Percentiles rank a stretch among this genome's conserved stretches.
Evolutionary conservation across 305 asterid genomes (phyloP).

Genomic region (Rubia occidens): DNA sequence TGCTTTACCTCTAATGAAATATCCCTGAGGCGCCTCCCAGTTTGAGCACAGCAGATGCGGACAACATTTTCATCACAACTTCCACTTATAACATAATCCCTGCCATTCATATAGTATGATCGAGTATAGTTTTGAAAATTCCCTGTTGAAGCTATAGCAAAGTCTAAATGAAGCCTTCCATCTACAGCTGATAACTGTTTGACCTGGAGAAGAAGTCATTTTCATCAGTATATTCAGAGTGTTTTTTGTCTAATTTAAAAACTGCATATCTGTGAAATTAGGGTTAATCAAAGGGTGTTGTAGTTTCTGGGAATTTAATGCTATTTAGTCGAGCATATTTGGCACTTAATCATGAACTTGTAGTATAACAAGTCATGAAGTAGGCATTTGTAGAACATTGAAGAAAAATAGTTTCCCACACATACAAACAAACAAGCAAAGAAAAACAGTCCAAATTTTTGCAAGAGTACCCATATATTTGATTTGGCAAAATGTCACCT

Average conservation of each 20-base stretch:
- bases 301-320: background rate
- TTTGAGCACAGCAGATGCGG: slow-evolving; percentile 82
- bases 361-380: background rate
- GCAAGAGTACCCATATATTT: slow-evolving; percentile 6
- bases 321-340: background rate
- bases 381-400: background rate
- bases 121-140: slow-evolving; percentile 82
- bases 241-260: slow-evolving; percentile 15
- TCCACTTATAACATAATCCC: slow-evolving; percentile 92
- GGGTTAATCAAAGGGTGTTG: background rate
- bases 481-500: slow-evolving; percentile 39
- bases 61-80: slow-evolving; percentile 94
- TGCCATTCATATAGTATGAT: slow-evolving; percentile 82
- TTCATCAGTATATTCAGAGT: background rate
- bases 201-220: slow-evolving; percentile 40
- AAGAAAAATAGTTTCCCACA: background rate
- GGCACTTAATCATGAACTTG: background rate
- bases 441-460: background rate
- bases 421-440: background rate
- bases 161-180: slow-evolving; percentile 77
- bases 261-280: background rate
- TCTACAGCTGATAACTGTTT: slow-evolving; percentile 85
- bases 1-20: slow-evolving; percentile 64
- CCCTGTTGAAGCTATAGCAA: slow-evolving; percentile 63
- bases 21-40: slow-evolving; percentile 90